Evolutionary conservation across 2,329 filamentous ascomycete species (phyloP).

Genomic region (Cryphonectria parasitica): DNA sequence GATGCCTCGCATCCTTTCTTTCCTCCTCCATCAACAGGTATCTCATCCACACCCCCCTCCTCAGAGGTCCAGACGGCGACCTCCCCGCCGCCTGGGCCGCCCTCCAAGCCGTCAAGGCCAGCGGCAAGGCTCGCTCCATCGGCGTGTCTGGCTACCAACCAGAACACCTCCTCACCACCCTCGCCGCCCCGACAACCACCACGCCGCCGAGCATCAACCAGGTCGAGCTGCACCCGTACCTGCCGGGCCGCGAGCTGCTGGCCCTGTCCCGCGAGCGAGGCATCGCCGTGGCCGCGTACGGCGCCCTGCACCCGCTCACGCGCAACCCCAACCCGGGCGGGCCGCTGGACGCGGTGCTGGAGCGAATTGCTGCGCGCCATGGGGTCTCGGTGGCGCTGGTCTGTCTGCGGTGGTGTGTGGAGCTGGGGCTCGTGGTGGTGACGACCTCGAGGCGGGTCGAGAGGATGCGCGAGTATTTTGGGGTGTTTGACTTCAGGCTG

Average conservation of each 20-base stretch:
- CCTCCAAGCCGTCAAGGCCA: slow-evolving; percentile 65
- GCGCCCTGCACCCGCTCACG: slow-evolving; percentile 33
- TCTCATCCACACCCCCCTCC: slow-evolving; percentile 23
- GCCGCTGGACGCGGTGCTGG: slow-evolving; percentile 43
- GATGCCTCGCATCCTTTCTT: too few species aligned
- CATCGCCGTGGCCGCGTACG: slow-evolving; percentile 44
- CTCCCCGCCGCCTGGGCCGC: slow-evolving; percentile 61
- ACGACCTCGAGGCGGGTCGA: slow-evolving; percentile 48
- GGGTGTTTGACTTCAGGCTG: slow-evolving; percentile 18
- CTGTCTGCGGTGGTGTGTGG: slow-evolving; percentile 59
- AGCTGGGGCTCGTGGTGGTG: slow-evolving; percentile 57
- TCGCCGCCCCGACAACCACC: slow-evolving; percentile 49
- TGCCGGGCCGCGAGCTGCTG: slow-evolving; percentile 58
- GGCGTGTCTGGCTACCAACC: slow-evolving; percentile 73
- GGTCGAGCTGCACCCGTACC: slow-evolving; percentile 74
- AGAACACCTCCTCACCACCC: slow-evolving; percentile 53
- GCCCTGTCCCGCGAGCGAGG: slow-evolving; percentile 44
- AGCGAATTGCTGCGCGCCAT: slow-evolving; percentile 51
- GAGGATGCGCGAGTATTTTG: slow-evolving; percentile 17
- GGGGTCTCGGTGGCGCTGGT: slow-evolving; percentile 56
- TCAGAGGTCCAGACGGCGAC: slow-evolving; percentile 37
- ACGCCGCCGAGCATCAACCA: slow-evolving; percentile 71
- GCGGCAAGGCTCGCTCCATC: slow-evolving; percentile 66
- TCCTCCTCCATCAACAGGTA: slow-evolving; percentile 36
- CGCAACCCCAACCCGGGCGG: slow-evolving; percentile 40